A percentile compares a stretch with the other conserved stretches of the same genome.
Evolutionary conservation across 768 basidiomycete species (phyloP).

Genomic region (Nidularia sp.): DNA sequence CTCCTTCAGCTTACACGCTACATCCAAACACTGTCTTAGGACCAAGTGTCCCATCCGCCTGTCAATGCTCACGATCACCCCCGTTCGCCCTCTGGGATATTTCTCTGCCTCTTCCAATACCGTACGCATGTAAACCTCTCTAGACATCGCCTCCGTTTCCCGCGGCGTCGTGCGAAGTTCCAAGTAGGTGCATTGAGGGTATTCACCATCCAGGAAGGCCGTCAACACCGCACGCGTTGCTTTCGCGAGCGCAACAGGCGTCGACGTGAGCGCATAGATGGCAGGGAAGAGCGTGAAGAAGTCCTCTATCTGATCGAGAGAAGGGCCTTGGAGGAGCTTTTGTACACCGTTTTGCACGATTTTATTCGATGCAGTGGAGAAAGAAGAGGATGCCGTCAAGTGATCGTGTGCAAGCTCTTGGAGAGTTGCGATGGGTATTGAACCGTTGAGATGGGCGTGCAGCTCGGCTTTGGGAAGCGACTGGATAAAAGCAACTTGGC

Average conservation of each 20-base stretch:
- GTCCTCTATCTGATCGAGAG: slow-evolving; percentile 55
- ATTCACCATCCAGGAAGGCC: slow-evolving; percentile 48
- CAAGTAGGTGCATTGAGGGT: slow-evolving; percentile 63
- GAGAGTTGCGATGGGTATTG: slow-evolving; percentile 64
- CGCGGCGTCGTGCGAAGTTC: slow-evolving; percentile 85
- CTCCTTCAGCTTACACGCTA: slow-evolving; percentile 50
- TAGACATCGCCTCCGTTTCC: slow-evolving; percentile 50
- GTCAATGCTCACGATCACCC: slow-evolving; percentile 75
- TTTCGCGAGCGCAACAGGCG: slow-evolving; percentile 44
- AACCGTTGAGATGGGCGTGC: slow-evolving; percentile 84
- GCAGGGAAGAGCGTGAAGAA: slow-evolving; percentile 76
- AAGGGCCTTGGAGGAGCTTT: slow-evolving; percentile 37
- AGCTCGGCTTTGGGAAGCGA: slow-evolving; percentile 77
- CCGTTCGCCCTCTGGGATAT: slow-evolving; percentile 47
- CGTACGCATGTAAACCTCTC: slow-evolving; percentile 55
- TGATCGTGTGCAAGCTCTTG: slow-evolving; percentile 55
- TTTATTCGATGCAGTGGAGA: slow-evolving; percentile 14
- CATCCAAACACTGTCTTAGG: slow-evolving; percentile 50
- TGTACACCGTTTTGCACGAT: slow-evolving; percentile 24
- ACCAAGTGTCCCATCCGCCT: slow-evolving; percentile 54
- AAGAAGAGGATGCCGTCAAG: slow-evolving; percentile 7
- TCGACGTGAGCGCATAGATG: slow-evolving; percentile 75
- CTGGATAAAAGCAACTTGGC: slow-evolving; percentile 57
- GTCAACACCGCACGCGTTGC: slow-evolving; percentile 65
- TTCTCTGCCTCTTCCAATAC: slow-evolving; percentile 63